These are phyloP conservation scores for Pyrenophora graminea DNA, from an alignment of 2,329 filamentous ascomycete species.

Conservation along the genomic window DNA sequence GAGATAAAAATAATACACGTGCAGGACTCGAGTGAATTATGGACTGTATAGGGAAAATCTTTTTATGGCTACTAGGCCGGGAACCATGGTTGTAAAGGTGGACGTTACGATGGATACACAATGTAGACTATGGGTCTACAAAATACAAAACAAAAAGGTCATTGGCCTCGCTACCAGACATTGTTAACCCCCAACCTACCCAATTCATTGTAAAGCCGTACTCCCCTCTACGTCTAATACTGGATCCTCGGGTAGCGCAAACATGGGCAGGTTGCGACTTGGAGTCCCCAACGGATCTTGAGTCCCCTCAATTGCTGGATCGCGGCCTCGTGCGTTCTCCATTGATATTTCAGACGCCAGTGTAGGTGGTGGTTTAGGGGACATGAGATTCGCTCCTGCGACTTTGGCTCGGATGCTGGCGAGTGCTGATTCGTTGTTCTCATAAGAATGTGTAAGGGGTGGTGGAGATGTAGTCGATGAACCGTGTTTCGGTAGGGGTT, in stretches of 20 bases:
- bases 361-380: constrained; percentile 12
- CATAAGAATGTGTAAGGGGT: constrained; percentile 17
- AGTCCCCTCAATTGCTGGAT: constrained; percentile 16
- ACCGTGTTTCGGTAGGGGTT: constrained; percentile 1
- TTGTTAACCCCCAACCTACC: constrained; percentile 1
- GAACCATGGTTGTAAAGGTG: too few species aligned
- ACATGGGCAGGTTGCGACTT: constrained; percentile 49
- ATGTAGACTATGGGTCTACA: too few species aligned
- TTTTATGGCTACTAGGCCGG: too few species aligned
- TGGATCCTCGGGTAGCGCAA: constrained; percentile 48
- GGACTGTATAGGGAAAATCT: too few species aligned
- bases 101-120: too few species aligned
- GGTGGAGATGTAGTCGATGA: constrained; percentile 1
- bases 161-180: background rate
- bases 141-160: too few species aligned
- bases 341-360: constrained; percentile 9
- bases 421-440: constrained; percentile 32
- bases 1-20: too few species aligned
- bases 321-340: constrained; percentile 1
- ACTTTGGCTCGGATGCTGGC: constrained; percentile 30
- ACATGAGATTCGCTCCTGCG: constrained; percentile 19
- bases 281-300: constrained; percentile 31
- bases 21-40: too few species aligned
- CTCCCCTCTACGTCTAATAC: constrained; percentile 47
- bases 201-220: constrained; percentile 20